Conservation (phyloP, 1,284 basidiomycete genomes). For the Testicularia cyperi region DNA sequence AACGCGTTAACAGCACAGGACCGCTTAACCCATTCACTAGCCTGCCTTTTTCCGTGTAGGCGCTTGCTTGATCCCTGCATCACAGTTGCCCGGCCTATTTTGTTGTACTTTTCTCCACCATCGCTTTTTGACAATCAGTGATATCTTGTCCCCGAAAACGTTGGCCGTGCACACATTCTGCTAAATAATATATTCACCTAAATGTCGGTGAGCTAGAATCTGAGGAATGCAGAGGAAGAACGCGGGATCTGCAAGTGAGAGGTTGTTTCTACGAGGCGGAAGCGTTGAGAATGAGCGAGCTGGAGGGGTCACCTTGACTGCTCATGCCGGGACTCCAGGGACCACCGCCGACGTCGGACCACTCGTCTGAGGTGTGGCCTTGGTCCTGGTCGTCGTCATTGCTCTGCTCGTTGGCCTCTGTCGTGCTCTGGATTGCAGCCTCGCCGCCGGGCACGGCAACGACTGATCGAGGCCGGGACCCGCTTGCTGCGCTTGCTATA, state of each 20-base stretch:
- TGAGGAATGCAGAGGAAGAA: no score
- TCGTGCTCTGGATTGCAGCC: background rate
- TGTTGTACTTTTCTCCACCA: background rate
- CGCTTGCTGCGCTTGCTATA: background rate
- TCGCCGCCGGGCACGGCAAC: background rate
- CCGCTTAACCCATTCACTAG: no score
- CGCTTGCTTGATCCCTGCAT: no score
- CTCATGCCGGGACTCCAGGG: constrained; percentile 4
- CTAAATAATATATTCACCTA: no score
- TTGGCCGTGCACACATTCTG: no score
- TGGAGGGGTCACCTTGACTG: background rate
- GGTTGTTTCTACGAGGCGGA: background rate
- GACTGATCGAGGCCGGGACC: background rate
- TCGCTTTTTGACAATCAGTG: background rate
- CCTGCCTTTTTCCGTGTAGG: no score
- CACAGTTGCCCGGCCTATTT: no score
- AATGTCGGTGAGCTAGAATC: no score
- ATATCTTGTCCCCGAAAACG: no score
- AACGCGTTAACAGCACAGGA: constrained; percentile 51
- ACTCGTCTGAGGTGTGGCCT: constrained; percentile 33
- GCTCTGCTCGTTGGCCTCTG: background rate
- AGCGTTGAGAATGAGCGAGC: background rate
- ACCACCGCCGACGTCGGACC: constrained; percentile 42
- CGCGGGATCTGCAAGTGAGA: no score
- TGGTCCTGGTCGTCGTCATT: background rate